These are phyloP conservation scores for Scheffersomyces illinoinensis DNA, from an alignment of 1,139 yeast genomes.

Conservation along the genomic window DNA sequence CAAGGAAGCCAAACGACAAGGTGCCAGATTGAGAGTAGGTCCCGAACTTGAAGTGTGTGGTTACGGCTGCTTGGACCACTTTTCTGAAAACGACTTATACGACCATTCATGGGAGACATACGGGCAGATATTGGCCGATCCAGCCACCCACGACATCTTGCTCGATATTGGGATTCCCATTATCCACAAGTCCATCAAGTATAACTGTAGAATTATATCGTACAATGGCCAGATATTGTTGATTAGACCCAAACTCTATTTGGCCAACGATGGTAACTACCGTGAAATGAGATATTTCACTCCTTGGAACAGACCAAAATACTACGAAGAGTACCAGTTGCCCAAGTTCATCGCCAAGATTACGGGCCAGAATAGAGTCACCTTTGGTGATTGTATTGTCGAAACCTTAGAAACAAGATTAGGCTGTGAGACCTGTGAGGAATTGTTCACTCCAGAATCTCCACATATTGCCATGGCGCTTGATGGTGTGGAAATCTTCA, in stretches of 20 bases:
- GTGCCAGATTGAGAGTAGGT: conserved; percentile 88
- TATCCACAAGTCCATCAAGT: conserved; percentile 80
- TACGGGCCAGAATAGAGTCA: conserved; percentile 66
- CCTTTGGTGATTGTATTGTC: conserved; percentile 88
- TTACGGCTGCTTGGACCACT: conserved; percentile 95
- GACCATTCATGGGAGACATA: conserved; percentile 95
- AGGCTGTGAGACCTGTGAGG: conserved; percentile 98
- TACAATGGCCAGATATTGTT: conserved; percentile 75
- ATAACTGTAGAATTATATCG: conserved; percentile 86
- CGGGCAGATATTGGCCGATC: conserved; percentile 65
- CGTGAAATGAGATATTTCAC: conserved; percentile 97
- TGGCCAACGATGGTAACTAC: conserved; percentile 97
- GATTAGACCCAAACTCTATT: conserved; percentile 87
- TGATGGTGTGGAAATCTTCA: conserved; percentile 94
- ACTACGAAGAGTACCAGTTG: conserved; percentile 68
- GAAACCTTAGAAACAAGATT: conserved; percentile 81
- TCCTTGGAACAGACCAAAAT: conserved; percentile 83
- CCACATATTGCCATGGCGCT: conserved; percentile 91
- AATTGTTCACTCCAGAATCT: conserved; percentile 90
- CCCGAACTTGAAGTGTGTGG: conserved; percentile 96
- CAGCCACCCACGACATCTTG: conserved; percentile 71
- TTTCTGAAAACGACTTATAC: conserved; percentile 84
- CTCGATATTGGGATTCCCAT: conserved; percentile 96
- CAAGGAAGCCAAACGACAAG: conserved; percentile 66
- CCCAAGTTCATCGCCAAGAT: conserved; percentile 67